Conservation (phyloP, 768 basidiomycete genomes). For the Podaxis sp. region DNA sequence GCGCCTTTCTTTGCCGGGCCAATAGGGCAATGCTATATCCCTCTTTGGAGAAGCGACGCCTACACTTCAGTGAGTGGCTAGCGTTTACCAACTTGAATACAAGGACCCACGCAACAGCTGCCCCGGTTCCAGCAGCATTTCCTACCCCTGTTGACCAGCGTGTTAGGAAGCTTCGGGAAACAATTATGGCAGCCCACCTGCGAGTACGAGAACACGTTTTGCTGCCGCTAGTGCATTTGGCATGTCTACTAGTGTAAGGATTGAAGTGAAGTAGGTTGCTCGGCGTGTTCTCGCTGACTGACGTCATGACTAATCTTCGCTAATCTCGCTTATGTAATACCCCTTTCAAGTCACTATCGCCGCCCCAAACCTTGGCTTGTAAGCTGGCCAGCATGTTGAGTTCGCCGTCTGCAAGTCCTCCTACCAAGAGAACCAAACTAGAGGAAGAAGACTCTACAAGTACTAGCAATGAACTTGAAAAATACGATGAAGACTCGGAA, state of each 20-base stretch:
- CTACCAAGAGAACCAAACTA: slow-evolving; percentile 1
- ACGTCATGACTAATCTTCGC: slow-evolving; percentile 3
- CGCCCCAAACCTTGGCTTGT: not conserved
- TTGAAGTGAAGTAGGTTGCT: not conserved
- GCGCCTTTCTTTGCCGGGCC: slow-evolving; percentile 50
- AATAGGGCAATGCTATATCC: slow-evolving; percentile 70
- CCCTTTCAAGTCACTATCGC: not conserved
- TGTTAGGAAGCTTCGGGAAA: not conserved
- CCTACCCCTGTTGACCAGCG: slow-evolving; percentile 35
- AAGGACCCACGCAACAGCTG: slow-evolving; percentile 49
- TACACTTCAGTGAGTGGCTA: slow-evolving; percentile 20
- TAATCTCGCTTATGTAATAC: not conserved
- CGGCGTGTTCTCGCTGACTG: not conserved
- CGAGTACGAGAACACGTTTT: slow-evolving; percentile 56
- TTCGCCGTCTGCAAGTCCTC: slow-evolving; percentile 1
- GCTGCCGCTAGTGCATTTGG: slow-evolving; percentile 29
- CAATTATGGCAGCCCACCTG: slow-evolving; percentile 37
- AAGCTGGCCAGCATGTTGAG: not conserved
- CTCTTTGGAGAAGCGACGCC: slow-evolving; percentile 56
- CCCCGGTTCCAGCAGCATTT: slow-evolving; percentile 53
- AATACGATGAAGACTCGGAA: slow-evolving; percentile 38
- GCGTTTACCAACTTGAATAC: not conserved
- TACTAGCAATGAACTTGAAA: slow-evolving; percentile 16
- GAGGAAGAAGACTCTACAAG: not conserved
- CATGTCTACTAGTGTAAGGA: not conserved